Evolutionary conservation across 2,329 filamentous ascomycete genomes (phyloP), one percentile per base, ranked within the genome.

Genomic region (Alternaria dauci): DNA sequence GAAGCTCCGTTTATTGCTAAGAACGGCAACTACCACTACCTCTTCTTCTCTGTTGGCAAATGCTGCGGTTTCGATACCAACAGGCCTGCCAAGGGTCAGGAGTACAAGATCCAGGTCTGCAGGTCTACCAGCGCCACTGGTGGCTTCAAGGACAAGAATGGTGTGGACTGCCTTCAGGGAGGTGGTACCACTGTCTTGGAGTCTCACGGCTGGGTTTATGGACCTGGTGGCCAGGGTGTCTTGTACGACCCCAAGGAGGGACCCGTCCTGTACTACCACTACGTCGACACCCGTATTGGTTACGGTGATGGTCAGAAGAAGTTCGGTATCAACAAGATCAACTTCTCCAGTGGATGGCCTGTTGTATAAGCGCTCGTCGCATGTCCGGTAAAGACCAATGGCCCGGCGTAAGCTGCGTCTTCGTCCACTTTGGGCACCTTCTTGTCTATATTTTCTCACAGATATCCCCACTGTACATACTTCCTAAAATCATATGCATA

Each of bases 31-130:
- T 88, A 85, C 70, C 90, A 88, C 72, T 91, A 89, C 70, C 80
- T 91, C 11, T 89, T 91, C 74, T 89, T 84, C 73, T 87, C 84
- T 8, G 80, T 79, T 1, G 89, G 89, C 1, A 81, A 79, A 30
- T 91, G 88, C 80, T 91, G 89, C 59, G 81, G 79, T n/a, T 88
- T 86, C 63, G 84, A 88, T 64, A 74, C 71, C 0, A 78, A 67
- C 55, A 78, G 72, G 56, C 87, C 88, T 0, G 82, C 86, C 0
- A 50, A 80, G 0, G 88, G 88, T 4, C 78, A 79, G n/a, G 89
- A 90, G 76, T 91, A 91, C 75, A 86, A 85, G 72, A 88, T 91
- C 72, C 85, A 84, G 69, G 87, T 89, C 26, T 91, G 89, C 78
- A 79, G 87, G n/a, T 86, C 84, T 4, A 80, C 75, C 1, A 81